Percentiles rank a stretch among this genome's conserved stretches.
phyloP scores from a whole-genome alignment of 768 basidiomycete genomes.

The Lepiota venenata region DNA sequence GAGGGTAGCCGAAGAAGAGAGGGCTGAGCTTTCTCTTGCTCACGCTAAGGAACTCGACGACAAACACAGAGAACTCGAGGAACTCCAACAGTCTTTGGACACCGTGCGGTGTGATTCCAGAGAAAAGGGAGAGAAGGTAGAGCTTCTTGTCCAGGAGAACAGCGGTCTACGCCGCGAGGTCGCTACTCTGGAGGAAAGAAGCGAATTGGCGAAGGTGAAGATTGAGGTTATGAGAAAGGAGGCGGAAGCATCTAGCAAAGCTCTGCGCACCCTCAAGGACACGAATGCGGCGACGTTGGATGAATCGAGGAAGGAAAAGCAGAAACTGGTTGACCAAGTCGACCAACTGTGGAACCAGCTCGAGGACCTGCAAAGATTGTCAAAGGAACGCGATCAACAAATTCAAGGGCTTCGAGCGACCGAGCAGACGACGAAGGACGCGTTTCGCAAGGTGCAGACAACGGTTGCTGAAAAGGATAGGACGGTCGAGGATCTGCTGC shows the following conservation, averaged over 20 bases:
- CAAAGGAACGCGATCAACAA: not conserved
- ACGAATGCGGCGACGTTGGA: not conserved
- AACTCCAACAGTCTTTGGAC: not conserved
- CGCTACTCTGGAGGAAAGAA: not conserved
- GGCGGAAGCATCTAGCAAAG: not conserved
- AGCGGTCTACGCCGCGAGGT: not conserved
- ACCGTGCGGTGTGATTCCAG: not conserved
- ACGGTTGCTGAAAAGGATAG: not conserved
- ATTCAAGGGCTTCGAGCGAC: not conserved
- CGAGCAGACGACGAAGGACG: not conserved
- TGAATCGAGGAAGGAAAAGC: not conserved
- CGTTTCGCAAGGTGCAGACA: not conserved
- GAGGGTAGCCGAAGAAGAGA: not conserved
- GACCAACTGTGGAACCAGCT: not conserved
- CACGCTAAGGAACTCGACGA: not conserved
- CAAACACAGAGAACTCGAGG: not conserved
- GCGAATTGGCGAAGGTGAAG: not conserved
- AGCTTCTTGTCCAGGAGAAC: not conserved
- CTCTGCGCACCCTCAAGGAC: not conserved
- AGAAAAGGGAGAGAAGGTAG: not conserved
- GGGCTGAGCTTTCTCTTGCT: not conserved
- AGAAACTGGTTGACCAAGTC: not conserved
- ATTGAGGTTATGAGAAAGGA: not conserved
- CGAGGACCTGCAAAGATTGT: not conserved
- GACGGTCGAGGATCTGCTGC: not conserved